A percentile compares a stretch with the other conserved stretches of the same genome.
Evolutionary conservation across 257 asterid genomes (phyloP).

Genomic region (Penstemon barbatus): DNA sequence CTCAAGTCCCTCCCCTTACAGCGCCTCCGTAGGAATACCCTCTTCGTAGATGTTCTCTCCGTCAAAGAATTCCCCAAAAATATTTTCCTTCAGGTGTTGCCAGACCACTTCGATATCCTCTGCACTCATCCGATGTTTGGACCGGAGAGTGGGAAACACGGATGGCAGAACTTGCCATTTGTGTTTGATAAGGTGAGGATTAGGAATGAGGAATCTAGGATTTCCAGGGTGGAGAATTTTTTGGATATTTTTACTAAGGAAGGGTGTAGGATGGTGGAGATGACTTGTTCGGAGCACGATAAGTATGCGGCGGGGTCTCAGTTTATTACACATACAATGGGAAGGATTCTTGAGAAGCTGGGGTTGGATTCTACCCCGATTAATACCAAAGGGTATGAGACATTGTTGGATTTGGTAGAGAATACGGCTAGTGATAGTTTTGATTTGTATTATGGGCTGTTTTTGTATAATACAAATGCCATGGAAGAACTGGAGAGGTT

Average conservation of each 20-base stretch:
- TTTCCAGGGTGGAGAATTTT: slow-evolving; percentile 49
- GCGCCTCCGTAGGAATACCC: slow-evolving; percentile 62
- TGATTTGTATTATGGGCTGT: slow-evolving; percentile 76
- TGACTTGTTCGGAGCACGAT: slow-evolving; percentile 81
- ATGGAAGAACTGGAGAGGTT: slow-evolving; percentile 77
- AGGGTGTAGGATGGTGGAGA: slow-evolving; percentile 84
- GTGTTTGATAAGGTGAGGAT: slow-evolving; percentile 77
- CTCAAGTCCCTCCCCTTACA: slow-evolving; percentile 70
- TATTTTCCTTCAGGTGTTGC: slow-evolving; percentile 54
- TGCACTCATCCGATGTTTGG: slow-evolving; percentile 97
- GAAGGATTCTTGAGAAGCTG: slow-evolving; percentile 75
- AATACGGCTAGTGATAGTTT: slow-evolving; percentile 79
- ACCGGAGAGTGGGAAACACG: slow-evolving; percentile 75
- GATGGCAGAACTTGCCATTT: slow-evolving; percentile 62
- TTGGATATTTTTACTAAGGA: slow-evolving; percentile 67
- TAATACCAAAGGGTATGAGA: slow-evolving; percentile 80
- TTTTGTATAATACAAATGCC: slow-evolving; percentile 74
- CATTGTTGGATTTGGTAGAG: slow-evolving; percentile 70
- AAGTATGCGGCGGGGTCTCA: slow-evolving; percentile 76
- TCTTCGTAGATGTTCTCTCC: slow-evolving; percentile 75
- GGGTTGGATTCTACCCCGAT: slow-evolving; percentile 63
- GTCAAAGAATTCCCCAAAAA: slow-evolving; percentile 78
- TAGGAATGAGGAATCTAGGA: slow-evolving; percentile 55
- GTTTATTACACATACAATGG: slow-evolving; percentile 81
- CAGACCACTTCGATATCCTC: slow-evolving; percentile 65